Evolutionary conservation across 805 yeast species (phyloP).

Genomic region (Cyberlindnera mycetangii): DNA sequence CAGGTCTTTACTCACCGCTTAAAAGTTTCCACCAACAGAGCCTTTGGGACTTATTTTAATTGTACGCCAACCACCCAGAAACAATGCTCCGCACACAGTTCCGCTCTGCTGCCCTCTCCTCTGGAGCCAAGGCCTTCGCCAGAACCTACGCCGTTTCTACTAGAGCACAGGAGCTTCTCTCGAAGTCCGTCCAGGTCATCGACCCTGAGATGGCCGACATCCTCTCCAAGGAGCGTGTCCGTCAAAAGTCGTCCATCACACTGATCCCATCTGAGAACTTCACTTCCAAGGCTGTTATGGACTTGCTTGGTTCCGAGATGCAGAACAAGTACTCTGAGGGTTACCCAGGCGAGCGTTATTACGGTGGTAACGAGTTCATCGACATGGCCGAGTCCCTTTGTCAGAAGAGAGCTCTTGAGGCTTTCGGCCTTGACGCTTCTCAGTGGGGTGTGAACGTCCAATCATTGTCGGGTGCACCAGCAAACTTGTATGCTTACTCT

Average conservation of each 20-base stretch:
- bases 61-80: too few species aligned
- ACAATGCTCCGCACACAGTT: constrained; percentile 21
- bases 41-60: too few species aligned
- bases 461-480: constrained; percentile 95
- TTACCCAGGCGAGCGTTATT: constrained; percentile 98
- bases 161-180: constrained; percentile 20
- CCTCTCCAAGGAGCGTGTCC: constrained; percentile 74
- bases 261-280: constrained; percentile 97
- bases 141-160: constrained; percentile 23
- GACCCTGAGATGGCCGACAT: constrained; percentile 80
- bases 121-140: constrained; percentile 13
- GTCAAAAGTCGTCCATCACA: constrained; percentile 92
- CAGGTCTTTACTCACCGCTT: too few species aligned
- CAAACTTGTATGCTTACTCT: constrained; percentile 93
- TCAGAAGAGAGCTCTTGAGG: constrained; percentile 90
- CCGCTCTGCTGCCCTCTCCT: constrained; percentile 15
- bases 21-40: too few species aligned
- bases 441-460: constrained; percentile 99
- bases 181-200: constrained; percentile 40
- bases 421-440: constrained; percentile 74
- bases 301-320: constrained; percentile 96
- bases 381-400: constrained; percentile 91
- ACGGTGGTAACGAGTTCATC: constrained; percentile 97
- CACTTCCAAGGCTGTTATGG: constrained; percentile 94
- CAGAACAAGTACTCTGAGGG: constrained; percentile 99